Evolutionary conservation across 2,329 filamentous ascomycete genomes (phyloP).

Genomic region (Phialophora tarda): DNA sequence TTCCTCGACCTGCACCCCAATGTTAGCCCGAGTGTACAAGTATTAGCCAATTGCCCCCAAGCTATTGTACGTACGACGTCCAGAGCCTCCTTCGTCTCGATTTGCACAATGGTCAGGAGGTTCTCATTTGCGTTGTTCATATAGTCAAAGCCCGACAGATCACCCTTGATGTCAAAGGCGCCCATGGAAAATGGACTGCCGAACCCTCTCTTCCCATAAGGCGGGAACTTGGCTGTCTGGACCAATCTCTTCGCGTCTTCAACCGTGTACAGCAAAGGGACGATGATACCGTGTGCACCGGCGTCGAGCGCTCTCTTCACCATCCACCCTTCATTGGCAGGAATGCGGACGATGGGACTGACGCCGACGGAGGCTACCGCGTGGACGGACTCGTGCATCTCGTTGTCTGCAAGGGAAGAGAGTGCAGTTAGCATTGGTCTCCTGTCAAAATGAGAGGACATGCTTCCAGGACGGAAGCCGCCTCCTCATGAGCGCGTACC

Average conservation of each 20-base stretch:
- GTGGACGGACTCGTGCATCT: slow-evolving; percentile 63
- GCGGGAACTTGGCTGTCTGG: slow-evolving; percentile 61
- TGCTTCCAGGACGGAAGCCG: not conserved
- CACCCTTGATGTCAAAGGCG: slow-evolving; percentile 49
- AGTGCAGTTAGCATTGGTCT: not conserved
- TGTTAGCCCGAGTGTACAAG: slow-evolving; percentile 5
- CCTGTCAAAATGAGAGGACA: not conserved
- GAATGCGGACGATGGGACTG: slow-evolving; percentile 55
- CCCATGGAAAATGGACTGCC: slow-evolving; percentile 61
- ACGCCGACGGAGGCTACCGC: slow-evolving; percentile 51
- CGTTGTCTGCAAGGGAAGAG: slow-evolving; percentile 37
- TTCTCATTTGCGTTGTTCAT: slow-evolving; percentile 61
- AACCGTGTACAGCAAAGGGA: slow-evolving; percentile 59
- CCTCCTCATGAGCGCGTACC: slow-evolving; percentile 43
- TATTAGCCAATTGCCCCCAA: too few species aligned
- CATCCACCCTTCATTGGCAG: slow-evolving; percentile 66
- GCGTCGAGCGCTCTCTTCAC: slow-evolving; percentile 66
- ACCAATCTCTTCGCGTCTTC: slow-evolving; percentile 61
- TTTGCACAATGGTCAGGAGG: slow-evolving; percentile 57
- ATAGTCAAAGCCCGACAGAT: slow-evolving; percentile 53
- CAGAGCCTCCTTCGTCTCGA: slow-evolving; percentile 50
- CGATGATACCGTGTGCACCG: slow-evolving; percentile 64
- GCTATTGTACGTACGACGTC: slow-evolving; percentile 42
- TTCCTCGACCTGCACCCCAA: slow-evolving; percentile 49
- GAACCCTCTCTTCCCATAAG: slow-evolving; percentile 60